phyloP scores from a whole-genome alignment of 306 rosid species.

The Quercus parvula region DNA sequence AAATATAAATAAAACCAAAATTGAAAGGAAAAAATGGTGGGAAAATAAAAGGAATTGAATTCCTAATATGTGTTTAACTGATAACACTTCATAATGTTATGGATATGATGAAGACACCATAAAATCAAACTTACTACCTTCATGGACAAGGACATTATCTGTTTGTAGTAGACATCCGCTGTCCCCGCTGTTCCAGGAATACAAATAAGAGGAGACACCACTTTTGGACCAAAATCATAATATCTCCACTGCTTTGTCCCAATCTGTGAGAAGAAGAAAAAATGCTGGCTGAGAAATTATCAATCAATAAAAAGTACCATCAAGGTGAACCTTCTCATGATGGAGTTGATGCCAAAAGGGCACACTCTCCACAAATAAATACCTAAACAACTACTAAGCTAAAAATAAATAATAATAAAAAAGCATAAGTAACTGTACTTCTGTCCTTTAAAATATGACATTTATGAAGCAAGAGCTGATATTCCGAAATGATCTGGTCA shows the following conservation, averaged over 20 bases:
- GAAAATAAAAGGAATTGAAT: not conserved
- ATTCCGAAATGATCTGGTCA: not conserved
- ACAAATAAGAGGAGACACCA: slow-evolving; percentile 92
- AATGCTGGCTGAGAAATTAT: not conserved
- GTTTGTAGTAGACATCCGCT: slow-evolving; percentile 94
- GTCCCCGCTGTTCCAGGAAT: slow-evolving; percentile 98
- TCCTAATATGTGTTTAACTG: not conserved
- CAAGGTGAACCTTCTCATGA: not conserved
- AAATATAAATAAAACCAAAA: too few species aligned
- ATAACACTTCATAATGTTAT: slow-evolving; percentile 3
- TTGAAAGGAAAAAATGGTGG: not conserved
- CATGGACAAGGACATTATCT: slow-evolving; percentile 87
- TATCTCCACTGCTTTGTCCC: slow-evolving; percentile 96
- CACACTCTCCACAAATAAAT: not conserved
- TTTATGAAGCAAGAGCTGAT: not conserved
- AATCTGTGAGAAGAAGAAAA: slow-evolving; percentile 46
- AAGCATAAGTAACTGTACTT: not conserved
- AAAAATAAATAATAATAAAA: not conserved
- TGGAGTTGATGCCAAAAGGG: not conserved
- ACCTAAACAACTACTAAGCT: too few species aligned
- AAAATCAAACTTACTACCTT: slow-evolving; percentile 50
- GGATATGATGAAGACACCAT: not conserved
- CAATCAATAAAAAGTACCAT: not conserved
- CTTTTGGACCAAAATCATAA: slow-evolving; percentile 97
- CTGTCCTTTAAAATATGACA: not conserved